phyloP scores from a whole-genome alignment of 768 basidiomycete species.

The Clitopilus passeckerianus region DNA sequence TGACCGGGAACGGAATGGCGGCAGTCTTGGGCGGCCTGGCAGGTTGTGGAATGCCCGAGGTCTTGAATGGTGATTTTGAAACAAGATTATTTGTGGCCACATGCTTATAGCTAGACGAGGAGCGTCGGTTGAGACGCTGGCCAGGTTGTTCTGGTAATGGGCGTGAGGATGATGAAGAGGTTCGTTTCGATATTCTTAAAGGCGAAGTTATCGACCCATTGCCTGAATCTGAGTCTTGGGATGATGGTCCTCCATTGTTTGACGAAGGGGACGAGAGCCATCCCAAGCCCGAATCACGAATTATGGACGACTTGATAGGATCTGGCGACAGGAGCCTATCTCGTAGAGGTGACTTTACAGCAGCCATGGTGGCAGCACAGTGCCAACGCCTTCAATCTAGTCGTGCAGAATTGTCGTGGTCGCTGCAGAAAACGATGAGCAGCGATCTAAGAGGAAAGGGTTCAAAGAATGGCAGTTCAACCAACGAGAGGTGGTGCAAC shows the following conservation, averaged over 20 bases:
- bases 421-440: slow-evolving; percentile 5
- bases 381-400: background rate
- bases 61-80: slow-evolving; percentile 83
- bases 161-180: slow-evolving; percentile 42
- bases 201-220: slow-evolving; percentile 51
- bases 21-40: slow-evolving; percentile 27
- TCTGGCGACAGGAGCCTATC: slow-evolving; percentile 61
- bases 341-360: slow-evolving; percentile 43
- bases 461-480: background rate
- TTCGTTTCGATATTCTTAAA: slow-evolving; percentile 71
- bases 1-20: slow-evolving; percentile 28
- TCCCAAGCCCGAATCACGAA: slow-evolving; percentile 60
- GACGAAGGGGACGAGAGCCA: slow-evolving; percentile 45
- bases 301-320: slow-evolving; percentile 58
- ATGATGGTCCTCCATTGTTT: slow-evolving; percentile 10
- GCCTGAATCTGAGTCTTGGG: slow-evolving; percentile 21
- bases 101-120: slow-evolving; percentile 77
- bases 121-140: slow-evolving; percentile 52
- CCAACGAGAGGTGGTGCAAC: slow-evolving; percentile 31
- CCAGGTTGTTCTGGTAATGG: slow-evolving; percentile 8
- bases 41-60: slow-evolving; percentile 49
- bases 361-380: slow-evolving; percentile 22
- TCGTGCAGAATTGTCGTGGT: background rate
- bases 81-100: slow-evolving; percentile 75
- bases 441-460: background rate